phyloP scores from a whole-genome alignment of 768 basidiomycete species.

The Tylopilus subfusipes region DNA sequence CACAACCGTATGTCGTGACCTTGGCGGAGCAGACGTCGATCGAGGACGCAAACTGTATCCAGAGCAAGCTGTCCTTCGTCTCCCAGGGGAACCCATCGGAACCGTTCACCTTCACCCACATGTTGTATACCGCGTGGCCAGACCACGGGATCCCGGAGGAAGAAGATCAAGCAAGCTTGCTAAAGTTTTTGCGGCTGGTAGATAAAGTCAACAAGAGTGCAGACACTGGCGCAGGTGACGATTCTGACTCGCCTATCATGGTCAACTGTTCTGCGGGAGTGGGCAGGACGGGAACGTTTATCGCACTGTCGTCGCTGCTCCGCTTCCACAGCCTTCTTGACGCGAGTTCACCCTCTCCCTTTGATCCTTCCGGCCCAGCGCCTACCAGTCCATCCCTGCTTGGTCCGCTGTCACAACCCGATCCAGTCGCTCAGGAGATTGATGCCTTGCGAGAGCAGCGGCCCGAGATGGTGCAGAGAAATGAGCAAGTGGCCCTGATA shows the following conservation, averaged over 20 bases:
- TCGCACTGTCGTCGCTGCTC: conserved; percentile 76
- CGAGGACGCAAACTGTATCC: conserved; percentile 56
- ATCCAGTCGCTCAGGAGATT: conserved; percentile 66
- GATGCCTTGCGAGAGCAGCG: conserved; percentile 79
- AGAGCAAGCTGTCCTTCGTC: conserved; percentile 56
- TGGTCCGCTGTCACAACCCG: conserved; percentile 50
- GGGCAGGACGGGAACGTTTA: conserved; percentile 84
- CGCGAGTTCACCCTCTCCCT: conserved; percentile 22
- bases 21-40: conserved; percentile 45
- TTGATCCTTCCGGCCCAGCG: conserved; percentile 18
- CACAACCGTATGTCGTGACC: conserved; percentile 53
- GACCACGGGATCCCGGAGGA: conserved; percentile 77
- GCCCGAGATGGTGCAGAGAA: conserved; percentile 75
- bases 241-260: conserved; percentile 73
- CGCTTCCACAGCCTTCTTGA: conserved; percentile 52
- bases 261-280: conserved; percentile 86
- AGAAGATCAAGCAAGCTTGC: conserved; percentile 55
- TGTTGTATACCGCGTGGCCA: conserved; percentile 78
- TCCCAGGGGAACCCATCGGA: conserved; percentile 33
- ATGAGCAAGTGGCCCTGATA: conserved; percentile 60
- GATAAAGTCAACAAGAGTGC: conserved; percentile 56
- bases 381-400: conserved; percentile 49
- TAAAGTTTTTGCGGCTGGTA: conserved; percentile 62
- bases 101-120: conserved; percentile 58
- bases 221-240: conserved; percentile 20